phyloP scores from a whole-genome alignment of 371 early-diverging fungal genomes.

The Lichtheimia corymbifera region DNA sequence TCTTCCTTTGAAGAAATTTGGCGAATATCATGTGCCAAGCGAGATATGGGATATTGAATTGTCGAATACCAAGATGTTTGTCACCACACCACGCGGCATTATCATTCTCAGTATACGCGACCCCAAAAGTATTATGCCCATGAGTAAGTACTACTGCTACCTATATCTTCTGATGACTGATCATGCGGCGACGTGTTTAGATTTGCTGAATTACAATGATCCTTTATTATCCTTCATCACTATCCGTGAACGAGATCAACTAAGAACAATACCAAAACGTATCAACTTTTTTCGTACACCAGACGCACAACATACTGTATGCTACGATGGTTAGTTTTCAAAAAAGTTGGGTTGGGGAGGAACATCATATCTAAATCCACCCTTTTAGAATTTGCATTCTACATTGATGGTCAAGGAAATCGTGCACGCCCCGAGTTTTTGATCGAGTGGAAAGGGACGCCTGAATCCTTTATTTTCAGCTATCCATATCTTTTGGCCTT shows the following conservation, averaged over 20 bases:
- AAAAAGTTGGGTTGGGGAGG: too few species aligned
- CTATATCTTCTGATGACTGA: background rate
- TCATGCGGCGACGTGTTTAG: conserved; percentile 12
- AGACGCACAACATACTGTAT: conserved; percentile 32
- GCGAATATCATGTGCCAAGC: conserved; percentile 26
- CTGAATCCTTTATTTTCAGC: conserved; percentile 24
- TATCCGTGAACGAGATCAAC: conserved; percentile 23
- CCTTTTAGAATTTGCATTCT: conserved; percentile 26
- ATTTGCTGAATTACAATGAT: conserved; percentile 36
- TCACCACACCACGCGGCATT: conserved; percentile 38
- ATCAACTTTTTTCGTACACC: conserved; percentile 35
- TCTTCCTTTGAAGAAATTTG: conserved; percentile 6
- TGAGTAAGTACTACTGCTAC: conserved; percentile 2
- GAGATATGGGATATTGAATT: conserved; percentile 48
- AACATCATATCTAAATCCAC: background rate
- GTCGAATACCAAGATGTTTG: conserved; percentile 28
- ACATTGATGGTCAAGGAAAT: conserved; percentile 31
- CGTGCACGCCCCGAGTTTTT: conserved; percentile 16
- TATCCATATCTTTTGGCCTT: conserved; percentile 33
- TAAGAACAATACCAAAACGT: conserved; percentile 21
- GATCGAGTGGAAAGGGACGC: conserved; percentile 33
- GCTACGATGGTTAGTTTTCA: conserved; percentile 38
- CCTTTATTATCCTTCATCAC: conserved; percentile 34
- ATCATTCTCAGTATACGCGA: conserved; percentile 35
- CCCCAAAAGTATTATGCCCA: background rate